Evolutionary conservation across 1,284 basidiomycete species (phyloP), one percentile per base, ranked within the genome.

Genomic region (Cystobasidiaceae sp.): DNA sequence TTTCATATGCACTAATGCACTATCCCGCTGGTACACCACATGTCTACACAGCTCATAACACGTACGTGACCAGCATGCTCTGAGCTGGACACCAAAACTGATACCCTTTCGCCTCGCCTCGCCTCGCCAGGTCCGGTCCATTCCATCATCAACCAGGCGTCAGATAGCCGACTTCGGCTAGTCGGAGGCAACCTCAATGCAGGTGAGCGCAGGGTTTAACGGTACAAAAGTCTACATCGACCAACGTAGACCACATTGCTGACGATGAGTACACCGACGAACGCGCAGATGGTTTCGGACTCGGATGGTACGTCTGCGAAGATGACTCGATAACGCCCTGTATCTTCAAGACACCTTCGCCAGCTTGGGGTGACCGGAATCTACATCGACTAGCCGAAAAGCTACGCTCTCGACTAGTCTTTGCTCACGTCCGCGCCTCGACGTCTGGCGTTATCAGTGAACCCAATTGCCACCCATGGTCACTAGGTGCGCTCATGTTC

Each of bases 131-230:
- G 89, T 45, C 93, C 93, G 48, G 88, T 88, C 61, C 93, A 97
- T 79, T 93, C 89, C 13, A 97, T 97, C 79, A 92, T 92, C 75
- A 93, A 93, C 76, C 92, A 96, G 75, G 90, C 93, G 0, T 93
- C 92, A 73, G 92, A 94, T 78, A 91, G 89, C 37, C 83, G 91
- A 21, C 80, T 96, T 32, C 84, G 93, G 19, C 78, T 96, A 17
- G 72, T 71, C 41, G 66, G 69, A 7, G 76, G 75, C 33, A 52
- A 58, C 37, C 23, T 49, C 27, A 65, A 61, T 45, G 67, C 67
- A 8, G 50, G 51, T 51, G 19, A 39, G 55, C 43, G 21, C 13
- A 19, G 15, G 67, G 89, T 92, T 71, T 82, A 79, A 69, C 81
- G 87, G 66, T 79, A 90, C 65, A 90, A 91, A 8, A 90, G 93